Evolutionary conservation across 2,329 filamentous ascomycete species (phyloP), one percentile per base, ranked within the genome.

Genomic region (Ceratocystis eucalypticola): DNA sequence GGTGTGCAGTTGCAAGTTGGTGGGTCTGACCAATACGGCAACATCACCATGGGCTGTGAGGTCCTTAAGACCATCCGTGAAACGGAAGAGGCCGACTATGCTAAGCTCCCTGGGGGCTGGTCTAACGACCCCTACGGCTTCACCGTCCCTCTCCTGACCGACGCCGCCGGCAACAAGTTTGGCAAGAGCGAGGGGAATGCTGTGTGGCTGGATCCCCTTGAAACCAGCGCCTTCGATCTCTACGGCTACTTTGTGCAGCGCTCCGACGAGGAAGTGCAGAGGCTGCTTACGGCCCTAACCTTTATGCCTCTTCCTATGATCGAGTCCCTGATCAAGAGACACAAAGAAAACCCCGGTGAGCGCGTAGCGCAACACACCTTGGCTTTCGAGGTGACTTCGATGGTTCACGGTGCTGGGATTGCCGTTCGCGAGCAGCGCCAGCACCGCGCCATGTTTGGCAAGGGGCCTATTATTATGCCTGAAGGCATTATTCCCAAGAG

Each of bases 141-240:
- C 70, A 97, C 94, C 0, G 91, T 93, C 0, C 94, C 94, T 0
- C 82, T 99, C 1, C 79, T 99, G 46, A 96, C 91, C 0, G 92
- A 93, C 64, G 80, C 89, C 0, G 84, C 88, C 0, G 94, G 94
- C 20, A 85, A 84, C 73, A 99, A 99, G 75, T 92, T 97, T 71
- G 94, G 94, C 64, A 99, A 99, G 78, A 95, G 87, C 69, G 88
- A 91, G 1, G 93, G 92, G 30, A 97, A 97, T 74, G 92, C 93
- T 1, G 77, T 99, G 45, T 99, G 94, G 94, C 82, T 99, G 2
- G 91, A 96, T 74, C 80, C 81, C 65, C 85, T 87, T 71, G 83
- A 91, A 82, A 96, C 93, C 1, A 86, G 82, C 37, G 79, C 86
- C 0, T 96, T 93, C 72, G 91, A 97, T 67, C 80, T 97, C 0